A percentile compares a stretch with the other conserved stretches of the same genome.
Conservation (phyloP, 176 grass and related monocot genomes). For the Paspalum notatum region DNA sequence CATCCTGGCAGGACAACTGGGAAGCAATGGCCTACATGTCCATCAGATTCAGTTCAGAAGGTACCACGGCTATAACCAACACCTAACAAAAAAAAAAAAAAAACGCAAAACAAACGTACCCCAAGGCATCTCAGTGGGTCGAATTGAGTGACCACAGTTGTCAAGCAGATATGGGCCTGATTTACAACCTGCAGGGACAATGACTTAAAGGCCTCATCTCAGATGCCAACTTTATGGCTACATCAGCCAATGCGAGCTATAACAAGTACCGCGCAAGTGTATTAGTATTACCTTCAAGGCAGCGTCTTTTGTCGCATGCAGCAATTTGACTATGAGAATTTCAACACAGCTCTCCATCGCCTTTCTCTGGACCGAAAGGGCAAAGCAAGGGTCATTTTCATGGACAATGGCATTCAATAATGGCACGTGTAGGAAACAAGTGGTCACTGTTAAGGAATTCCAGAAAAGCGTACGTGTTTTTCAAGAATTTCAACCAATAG, state of each 20-base stretch:
- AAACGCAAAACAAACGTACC: conserved; percentile 45
- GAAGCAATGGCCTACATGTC: conserved; percentile 63
- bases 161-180: conserved; percentile 87
- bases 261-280: background rate
- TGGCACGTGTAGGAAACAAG: conserved; percentile 28
- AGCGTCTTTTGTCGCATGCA: conserved; percentile 81
- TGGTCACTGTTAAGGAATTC: conserved; percentile 7
- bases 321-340: conserved; percentile 70
- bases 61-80: background rate
- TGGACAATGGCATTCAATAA: conserved; percentile 33
- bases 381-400: conserved; percentile 42
- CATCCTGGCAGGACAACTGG: conserved; percentile 62
- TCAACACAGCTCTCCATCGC: conserved; percentile 75
- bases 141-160: conserved; percentile 63
- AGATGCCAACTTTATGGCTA: conserved; percentile 27
- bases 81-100: too few relatives aligned
- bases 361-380: conserved; percentile 52
- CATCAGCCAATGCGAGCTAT: conserved; percentile 14
- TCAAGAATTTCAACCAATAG: conserved; percentile 76
- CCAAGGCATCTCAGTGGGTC: conserved; percentile 78
- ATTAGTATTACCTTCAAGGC: conserved; percentile 75
- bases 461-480: conserved; percentile 60
- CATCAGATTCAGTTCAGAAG: background rate
- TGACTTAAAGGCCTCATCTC: conserved; percentile 22
- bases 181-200: conserved; percentile 76